Percentiles rank a stretch among this genome's conserved stretches.
Evolutionary conservation across 148 eudicot species (phyloP).

Genomic region (Polygonum aviculare): DNA sequence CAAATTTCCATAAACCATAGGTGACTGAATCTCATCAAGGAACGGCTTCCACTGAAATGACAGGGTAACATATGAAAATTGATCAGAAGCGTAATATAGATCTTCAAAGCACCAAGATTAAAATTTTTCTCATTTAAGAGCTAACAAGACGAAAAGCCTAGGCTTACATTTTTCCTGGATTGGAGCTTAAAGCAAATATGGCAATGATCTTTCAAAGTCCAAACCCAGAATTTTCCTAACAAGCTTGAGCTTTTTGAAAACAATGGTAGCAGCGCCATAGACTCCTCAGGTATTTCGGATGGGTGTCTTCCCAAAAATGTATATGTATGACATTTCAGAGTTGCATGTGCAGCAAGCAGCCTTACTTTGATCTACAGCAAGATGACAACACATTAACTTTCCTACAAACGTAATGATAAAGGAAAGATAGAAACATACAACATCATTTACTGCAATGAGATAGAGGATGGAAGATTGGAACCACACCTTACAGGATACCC

Average conservation of each 20-base stretch:
- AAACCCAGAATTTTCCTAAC: constrained; percentile 76
- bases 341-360: constrained; percentile 93
- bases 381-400: neutral
- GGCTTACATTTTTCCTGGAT: constrained; percentile 61
- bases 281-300: constrained; percentile 67
- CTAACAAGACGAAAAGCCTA: constrained; percentile 5
- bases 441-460: neutral
- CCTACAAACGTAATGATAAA: neutral
- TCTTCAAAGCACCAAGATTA: neutral
- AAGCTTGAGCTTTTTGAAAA: constrained; percentile 71
- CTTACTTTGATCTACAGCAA: constrained; percentile 71
- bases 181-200: constrained; percentile 55
- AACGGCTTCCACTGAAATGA: constrained; percentile 79
- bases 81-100: neutral
- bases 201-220: constrained; percentile 70
- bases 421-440: neutral
- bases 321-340: constrained; percentile 90
- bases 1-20: constrained; percentile 62
- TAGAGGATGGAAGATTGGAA: neutral
- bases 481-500: constrained; percentile 95
- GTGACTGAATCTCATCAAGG: constrained; percentile 91
- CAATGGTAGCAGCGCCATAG: constrained; percentile 64
- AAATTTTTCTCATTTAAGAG: neutral
- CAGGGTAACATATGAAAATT: constrained; percentile 10
- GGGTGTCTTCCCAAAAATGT: constrained; percentile 63